Conservation (phyloP, 2,329 filamentous ascomycete species). For the Paracoccidioides lutzii region DNA sequence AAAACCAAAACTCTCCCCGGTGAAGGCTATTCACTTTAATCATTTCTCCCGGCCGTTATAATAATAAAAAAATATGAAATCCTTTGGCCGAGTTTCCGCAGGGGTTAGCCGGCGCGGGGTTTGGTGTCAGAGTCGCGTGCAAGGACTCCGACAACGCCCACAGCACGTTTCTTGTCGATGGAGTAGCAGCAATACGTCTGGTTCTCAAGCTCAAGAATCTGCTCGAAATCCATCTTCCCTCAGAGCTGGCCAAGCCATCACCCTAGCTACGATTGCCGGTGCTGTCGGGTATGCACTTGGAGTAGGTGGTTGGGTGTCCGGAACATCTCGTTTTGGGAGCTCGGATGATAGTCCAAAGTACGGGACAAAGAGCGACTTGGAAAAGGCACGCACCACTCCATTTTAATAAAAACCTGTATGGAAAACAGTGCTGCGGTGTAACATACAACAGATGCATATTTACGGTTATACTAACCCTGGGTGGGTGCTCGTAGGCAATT, state of each 20-base stretch:
- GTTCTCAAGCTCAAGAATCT: background rate
- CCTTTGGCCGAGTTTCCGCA: constrained; percentile 5
- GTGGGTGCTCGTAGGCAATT: constrained; percentile 37
- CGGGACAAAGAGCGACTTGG: constrained; percentile 26
- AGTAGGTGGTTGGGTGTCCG: constrained; percentile 26
- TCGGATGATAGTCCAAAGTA: constrained; percentile 21
- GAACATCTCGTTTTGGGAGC: constrained; percentile 14
- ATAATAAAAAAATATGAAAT: constrained; percentile 15
- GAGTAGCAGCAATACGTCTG: constrained; percentile 6
- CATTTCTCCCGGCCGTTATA: too few relatives aligned
- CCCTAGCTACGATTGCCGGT: constrained; percentile 38
- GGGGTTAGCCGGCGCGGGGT: constrained; percentile 5
- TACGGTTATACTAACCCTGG: background rate
- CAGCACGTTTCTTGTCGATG: constrained; percentile 3
- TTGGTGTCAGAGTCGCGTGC: background rate
- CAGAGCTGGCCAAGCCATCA: constrained; percentile 16
- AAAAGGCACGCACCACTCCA: constrained; percentile 20
- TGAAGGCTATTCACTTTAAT: too few relatives aligned
- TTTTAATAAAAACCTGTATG: background rate
- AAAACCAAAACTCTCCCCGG: background rate
- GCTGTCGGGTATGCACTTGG: constrained; percentile 42
- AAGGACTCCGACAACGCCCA: background rate
- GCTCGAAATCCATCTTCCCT: background rate
- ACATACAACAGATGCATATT: background rate
- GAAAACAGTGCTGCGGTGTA: background rate